These are phyloP conservation scores for Ceratocystis ficicola DNA, from an alignment of 2,329 filamentous ascomycete genomes.

Conservation along the genomic window DNA sequence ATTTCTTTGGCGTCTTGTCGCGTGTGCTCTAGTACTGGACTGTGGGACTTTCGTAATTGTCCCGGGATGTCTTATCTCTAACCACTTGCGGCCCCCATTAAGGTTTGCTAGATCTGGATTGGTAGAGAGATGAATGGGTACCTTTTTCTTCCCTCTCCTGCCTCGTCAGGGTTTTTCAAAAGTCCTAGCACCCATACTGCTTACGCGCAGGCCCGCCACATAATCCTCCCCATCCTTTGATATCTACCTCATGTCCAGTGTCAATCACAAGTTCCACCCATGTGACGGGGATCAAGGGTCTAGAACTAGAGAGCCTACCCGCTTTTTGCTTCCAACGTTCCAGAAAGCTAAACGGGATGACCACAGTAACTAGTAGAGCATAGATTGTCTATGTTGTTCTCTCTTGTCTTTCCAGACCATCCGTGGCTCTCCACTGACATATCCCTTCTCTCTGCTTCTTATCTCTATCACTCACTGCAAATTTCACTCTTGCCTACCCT, in stretches of 20 bases:
- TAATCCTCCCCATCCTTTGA: not conserved
- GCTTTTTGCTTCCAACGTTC: slow-evolving; percentile 6
- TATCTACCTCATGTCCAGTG: not conserved
- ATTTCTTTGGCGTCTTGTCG: too few species aligned
- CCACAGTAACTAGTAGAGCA: not conserved
- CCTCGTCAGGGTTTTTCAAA: not conserved
- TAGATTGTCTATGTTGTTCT: not conserved
- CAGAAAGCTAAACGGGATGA: not conserved
- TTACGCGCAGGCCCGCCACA: not conserved
- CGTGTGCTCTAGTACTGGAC: too few species aligned
- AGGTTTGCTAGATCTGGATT: not conserved
- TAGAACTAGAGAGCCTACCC: not conserved
- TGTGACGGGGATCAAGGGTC: not conserved
- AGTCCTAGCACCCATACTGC: not conserved
- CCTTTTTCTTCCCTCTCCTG: not conserved
- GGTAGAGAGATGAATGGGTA: not conserved
- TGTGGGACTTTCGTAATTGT: not conserved
- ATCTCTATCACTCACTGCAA: not conserved
- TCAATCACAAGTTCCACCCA: not conserved
- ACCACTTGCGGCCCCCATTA: slow-evolving; percentile 6
- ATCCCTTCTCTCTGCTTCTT: not conserved
- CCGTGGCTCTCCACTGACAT: not conserved
- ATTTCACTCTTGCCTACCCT: too few species aligned
- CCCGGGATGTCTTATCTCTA: slow-evolving; percentile 14
- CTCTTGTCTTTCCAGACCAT: not conserved